Base-by-base conservation (phyloP, 495 filamentous ascomycete species). In the Aspergillus incahuasiensis region DNA sequence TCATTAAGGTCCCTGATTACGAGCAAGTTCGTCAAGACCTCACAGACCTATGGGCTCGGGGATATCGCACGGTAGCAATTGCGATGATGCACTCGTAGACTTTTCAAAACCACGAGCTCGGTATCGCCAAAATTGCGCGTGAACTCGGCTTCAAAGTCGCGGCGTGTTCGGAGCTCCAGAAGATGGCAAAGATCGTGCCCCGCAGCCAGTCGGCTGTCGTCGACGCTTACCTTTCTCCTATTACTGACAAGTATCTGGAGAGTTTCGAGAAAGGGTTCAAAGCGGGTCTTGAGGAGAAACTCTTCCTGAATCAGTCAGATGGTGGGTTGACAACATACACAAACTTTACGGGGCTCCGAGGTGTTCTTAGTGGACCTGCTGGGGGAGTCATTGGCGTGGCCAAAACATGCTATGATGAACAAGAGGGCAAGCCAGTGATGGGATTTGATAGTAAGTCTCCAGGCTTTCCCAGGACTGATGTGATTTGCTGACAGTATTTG, bases 401-500 rank as follows among this genome's bases (percentile, higher is more conserved):
- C 16, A 79, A 90, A 32, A 96, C 91, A 1, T 88, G 84, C 7
- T 94, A 89, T 64, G 91, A 95, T 64, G 77, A 84, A 5, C 74
- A 86, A 48, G 91, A 88, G 0, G 86, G 83, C 58, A 89, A 81
- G 11, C 91, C 91, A 3, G 86, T 95, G 12, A 91, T 96, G 60
- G 91, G 91, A 1, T 95, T 96, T 61, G 91, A 95, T 64, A 96
- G 96, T 91, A 82, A 82, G n/a, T 91, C 91, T 39, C 96, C 91
- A 2, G 90, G 86, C 55, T n/a, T n/a, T n/a, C n/a, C n/a, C n/a
- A n/a, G n/a, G n/a, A n/a, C n/a, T 28, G 3, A 28, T 28, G 8
- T 28, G 25, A 4, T 28, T 28, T 28, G 8, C 25, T 28, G 8
- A 28, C 8, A 8, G 4, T 28, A 4, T 28, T 28, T 3, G 8